Percentiles rank a stretch among this genome's conserved stretches.
Conservation (phyloP, 129 eudicot genomes). For the carrot (Daucus carota) region DH1_v3.0 NC_030385.2:28040501-28041000, state of each 20-base stretch:
- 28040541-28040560: background rate
- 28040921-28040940: background rate
- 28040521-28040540: background rate
- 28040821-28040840: background rate
- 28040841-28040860: background rate
- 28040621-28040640: background rate
- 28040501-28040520: background rate
- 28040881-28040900: background rate
- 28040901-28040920: background rate
- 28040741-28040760: too few species aligned
- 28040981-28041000: background rate
- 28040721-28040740: too few species aligned
- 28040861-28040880: background rate
- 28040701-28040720: too few species aligned
- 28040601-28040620: background rate
- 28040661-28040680: background rate
- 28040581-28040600: background rate
- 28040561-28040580: background rate
- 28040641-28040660: background rate
- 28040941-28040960: background rate
- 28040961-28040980: background rate
- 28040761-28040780: too few species aligned
- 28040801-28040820: background rate
- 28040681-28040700: background rate
- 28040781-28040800: background rate